A percentile compares a stretch with the other conserved stretches of the same genome.
Conservation (phyloP, 2,329 filamentous ascomycete species). For the Colletotrichum trifolii region DNA sequence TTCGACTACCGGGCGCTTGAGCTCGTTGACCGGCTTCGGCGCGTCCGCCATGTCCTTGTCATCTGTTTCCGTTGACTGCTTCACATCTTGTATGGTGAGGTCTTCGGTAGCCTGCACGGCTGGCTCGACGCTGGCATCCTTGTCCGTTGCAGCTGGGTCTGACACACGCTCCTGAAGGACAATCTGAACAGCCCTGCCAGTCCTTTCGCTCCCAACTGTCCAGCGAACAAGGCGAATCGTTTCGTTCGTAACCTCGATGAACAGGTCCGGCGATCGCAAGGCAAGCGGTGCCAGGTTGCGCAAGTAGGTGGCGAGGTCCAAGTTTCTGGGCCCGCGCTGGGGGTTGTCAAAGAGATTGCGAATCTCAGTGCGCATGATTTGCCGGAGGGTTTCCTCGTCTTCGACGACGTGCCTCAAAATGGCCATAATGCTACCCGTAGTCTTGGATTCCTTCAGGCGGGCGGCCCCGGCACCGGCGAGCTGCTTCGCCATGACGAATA, state of each 20-base stretch:
- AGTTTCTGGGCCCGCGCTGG: constrained; percentile 61
- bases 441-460: constrained; percentile 69
- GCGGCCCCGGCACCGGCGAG: constrained; percentile 82
- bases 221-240: constrained; percentile 79
- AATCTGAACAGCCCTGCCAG: constrained; percentile 48
- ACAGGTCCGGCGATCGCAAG: constrained; percentile 84
- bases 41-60: constrained; percentile 73
- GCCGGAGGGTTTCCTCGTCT: constrained; percentile 89
- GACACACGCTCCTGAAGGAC: constrained; percentile 52
- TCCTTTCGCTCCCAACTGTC: constrained; percentile 51
- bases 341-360: constrained; percentile 76
- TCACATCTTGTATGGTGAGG: constrained; percentile 63
- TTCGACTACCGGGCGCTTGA: constrained; percentile 86
- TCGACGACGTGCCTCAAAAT: constrained; percentile 93
- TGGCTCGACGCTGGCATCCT: constrained; percentile 50
- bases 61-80: constrained; percentile 67
- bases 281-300: constrained; percentile 82
- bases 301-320: constrained; percentile 79
- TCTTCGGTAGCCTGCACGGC: constrained; percentile 59
- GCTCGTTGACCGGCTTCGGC: constrained; percentile 72
- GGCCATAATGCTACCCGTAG: constrained; percentile 77
- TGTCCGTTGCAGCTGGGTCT: constrained; percentile 34
- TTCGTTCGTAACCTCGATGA: constrained; percentile 89
- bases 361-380: constrained; percentile 93
- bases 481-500: constrained; percentile 97